Base-by-base conservation (phyloP, 208 protist species). In the Angomonas deanei region DNA sequence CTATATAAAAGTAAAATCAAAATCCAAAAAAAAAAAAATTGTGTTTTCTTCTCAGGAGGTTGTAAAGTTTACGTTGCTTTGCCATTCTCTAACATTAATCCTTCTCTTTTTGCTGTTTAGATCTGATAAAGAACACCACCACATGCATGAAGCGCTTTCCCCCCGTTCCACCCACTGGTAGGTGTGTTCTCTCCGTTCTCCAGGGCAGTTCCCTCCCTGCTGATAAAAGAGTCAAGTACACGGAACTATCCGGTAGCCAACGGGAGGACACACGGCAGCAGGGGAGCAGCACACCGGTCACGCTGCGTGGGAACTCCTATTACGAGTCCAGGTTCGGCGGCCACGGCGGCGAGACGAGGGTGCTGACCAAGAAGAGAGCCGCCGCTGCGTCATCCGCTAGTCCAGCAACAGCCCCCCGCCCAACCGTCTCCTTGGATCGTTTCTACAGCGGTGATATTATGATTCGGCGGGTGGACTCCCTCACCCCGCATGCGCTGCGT, bases 271-370 rank as follows among this genome's bases (percentile, higher is more conserved):
- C 15, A 42, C 36, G 8, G 15, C 36, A 42, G 8, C 17, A 50
- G 42, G 4, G 8, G 8, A n/a, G 17, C 19, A 21, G 17, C 42
- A 50, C 19, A 26, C 86, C 86, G 10, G 19, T 73, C 1, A 84
- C 62, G 63, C 65, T 93, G 19, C 31, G 78, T 0, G 86, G 86
- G 4, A 93, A 90, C 64, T 65, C 66, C 27, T 93, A 93, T 72
- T 93, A 93, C 58, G 72, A 84, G 26, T 49, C 68, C 38, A 80
- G 86, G 2, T 92, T 83, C 59, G 60, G 36, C n/a, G 32, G 33
- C 3, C n/a, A 21, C 31, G 52, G 2, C 58, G 32, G 23, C 2
- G 15, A 19, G 28, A 53, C 26, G 10, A 28, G 52, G 19, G 4
- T 24, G 17, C 53, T 24, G 3, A 39, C 17, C 30, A 38, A n/a